Evolutionary conservation across 2,329 filamentous ascomycete genomes (phyloP).

Genomic region (Fusarium illudens): DNA sequence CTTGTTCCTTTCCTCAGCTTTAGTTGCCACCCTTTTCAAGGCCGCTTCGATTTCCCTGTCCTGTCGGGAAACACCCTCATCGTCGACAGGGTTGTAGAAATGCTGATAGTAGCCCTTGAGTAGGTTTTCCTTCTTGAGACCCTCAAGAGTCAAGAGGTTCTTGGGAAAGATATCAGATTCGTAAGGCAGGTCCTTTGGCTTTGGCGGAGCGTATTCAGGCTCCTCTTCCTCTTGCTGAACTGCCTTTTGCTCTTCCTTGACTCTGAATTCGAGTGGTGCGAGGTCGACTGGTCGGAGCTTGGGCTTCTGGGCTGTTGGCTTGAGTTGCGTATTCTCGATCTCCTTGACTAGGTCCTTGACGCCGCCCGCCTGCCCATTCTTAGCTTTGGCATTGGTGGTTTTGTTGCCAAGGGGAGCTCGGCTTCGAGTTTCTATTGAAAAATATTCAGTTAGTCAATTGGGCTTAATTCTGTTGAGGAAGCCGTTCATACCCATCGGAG

Average conservation of each 20-base stretch:
- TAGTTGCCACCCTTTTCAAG: slow-evolving; percentile 59
- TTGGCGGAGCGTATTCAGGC: slow-evolving; percentile 89
- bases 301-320: slow-evolving; percentile 67
- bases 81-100: slow-evolving; percentile 70
- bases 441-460: slow-evolving; percentile 13
- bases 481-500: slow-evolving; percentile 75
- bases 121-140: slow-evolving; percentile 65
- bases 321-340: slow-evolving; percentile 68
- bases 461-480: background rate
- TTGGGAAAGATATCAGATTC: slow-evolving; percentile 74
- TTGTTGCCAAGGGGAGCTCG: slow-evolving; percentile 91
- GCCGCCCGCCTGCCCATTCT: slow-evolving; percentile 70
- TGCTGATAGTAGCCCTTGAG: slow-evolving; percentile 69
- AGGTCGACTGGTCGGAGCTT: slow-evolving; percentile 63
- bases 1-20: slow-evolving; percentile 72
- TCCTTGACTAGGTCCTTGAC: slow-evolving; percentile 68
- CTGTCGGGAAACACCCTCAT: slow-evolving; percentile 69
- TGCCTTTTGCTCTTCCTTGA: slow-evolving; percentile 63
- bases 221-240: slow-evolving; percentile 64
- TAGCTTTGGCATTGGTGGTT: slow-evolving; percentile 92
- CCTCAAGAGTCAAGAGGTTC: slow-evolving; percentile 63
- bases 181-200: slow-evolving; percentile 70
- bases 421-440: slow-evolving; percentile 55
- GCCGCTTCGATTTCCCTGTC: slow-evolving; percentile 68
- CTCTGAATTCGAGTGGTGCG: slow-evolving; percentile 68